Evolutionary conservation across 768 basidiomycete genomes (phyloP).

Genomic region (Tricholoma flavovirens): DNA sequence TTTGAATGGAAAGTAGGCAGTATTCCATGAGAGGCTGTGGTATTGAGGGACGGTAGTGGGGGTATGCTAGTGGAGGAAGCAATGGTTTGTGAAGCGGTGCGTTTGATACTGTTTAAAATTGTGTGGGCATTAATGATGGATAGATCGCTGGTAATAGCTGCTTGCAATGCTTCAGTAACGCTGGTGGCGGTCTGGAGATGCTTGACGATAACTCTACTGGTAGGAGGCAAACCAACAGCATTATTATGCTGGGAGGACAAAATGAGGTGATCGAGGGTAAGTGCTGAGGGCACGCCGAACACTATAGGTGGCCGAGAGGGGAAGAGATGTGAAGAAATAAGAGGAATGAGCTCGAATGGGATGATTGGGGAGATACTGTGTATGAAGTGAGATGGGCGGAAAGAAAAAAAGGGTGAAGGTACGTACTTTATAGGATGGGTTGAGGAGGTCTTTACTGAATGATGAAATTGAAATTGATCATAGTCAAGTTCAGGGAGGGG

Average conservation of each 20-base stretch:
- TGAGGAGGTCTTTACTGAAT: conserved; percentile 59
- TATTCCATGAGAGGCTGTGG: conserved; percentile 3
- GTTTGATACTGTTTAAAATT: not conserved
- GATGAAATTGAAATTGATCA: not conserved
- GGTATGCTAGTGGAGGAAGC: not conserved
- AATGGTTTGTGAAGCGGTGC: not conserved
- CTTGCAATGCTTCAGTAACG: conserved; percentile 30
- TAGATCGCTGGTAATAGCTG: conserved; percentile 32
- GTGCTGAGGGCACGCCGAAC: conserved; percentile 39
- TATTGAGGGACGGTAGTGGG: conserved; percentile 5
- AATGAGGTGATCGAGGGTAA: conserved; percentile 40
- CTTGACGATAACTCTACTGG: conserved; percentile 2
- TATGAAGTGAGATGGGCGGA: not conserved
- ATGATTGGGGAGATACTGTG: conserved; percentile 59
- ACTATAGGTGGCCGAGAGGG: conserved; percentile 33
- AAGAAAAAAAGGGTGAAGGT: conserved; percentile 26
- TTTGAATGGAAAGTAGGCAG: conserved; percentile 7
- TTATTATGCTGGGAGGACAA: conserved; percentile 5
- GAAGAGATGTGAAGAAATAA: conserved; percentile 44
- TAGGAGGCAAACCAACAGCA: conserved; percentile 10
- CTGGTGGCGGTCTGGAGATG: conserved; percentile 19
- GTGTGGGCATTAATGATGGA: conserved; percentile 3
- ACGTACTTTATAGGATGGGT: conserved; percentile 78
- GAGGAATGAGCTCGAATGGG: conserved; percentile 49
- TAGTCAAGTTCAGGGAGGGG: conserved; percentile 19